A percentile compares a stretch with the other conserved stretches of the same genome.
Conservation (phyloP, 148 eudicot species). For the Rhododendron williamsianum region DNA sequence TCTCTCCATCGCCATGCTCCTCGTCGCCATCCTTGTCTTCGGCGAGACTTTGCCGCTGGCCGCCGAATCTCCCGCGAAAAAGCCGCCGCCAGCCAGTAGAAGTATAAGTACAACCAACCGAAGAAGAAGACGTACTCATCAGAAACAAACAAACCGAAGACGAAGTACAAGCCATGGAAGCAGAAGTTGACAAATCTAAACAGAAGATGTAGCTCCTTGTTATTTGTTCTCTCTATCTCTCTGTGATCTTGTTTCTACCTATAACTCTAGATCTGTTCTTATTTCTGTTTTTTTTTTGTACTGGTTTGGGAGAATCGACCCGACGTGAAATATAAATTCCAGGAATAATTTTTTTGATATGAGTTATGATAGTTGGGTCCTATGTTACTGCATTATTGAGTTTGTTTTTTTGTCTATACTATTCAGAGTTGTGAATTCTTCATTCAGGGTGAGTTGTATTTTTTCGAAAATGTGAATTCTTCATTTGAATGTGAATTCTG, state of each 20-base stretch:
- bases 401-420: neutral
- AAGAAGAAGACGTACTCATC: neutral
- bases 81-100: slow-evolving; percentile 41
- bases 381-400: neutral
- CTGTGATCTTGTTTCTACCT: neutral
- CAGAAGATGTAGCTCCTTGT: neutral
- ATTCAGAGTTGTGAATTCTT: too few species aligned
- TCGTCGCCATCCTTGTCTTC: slow-evolving; percentile 51
- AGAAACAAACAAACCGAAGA: neutral
- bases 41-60: slow-evolving; percentile 45
- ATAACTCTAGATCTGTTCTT: neutral
- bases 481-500: too few species aligned
- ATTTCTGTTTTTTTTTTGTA: neutral
- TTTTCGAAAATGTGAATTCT: too few species aligned
- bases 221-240: neutral
- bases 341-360: neutral
- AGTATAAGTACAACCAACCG: slow-evolving; percentile 11
- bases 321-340: neutral
- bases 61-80: slow-evolving; percentile 41
- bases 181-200: slow-evolving; percentile 6
- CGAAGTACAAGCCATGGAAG: neutral
- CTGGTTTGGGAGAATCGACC: neutral
- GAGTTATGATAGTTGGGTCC: neutral
- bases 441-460: too few species aligned
- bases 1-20: slow-evolving; percentile 67